Percentiles rank a stretch among this genome's conserved stretches.
These are phyloP conservation scores for Symbiodinium pilosum DNA, from an alignment of 73 alveolate genomes.

Conservation along the genomic window DNA sequence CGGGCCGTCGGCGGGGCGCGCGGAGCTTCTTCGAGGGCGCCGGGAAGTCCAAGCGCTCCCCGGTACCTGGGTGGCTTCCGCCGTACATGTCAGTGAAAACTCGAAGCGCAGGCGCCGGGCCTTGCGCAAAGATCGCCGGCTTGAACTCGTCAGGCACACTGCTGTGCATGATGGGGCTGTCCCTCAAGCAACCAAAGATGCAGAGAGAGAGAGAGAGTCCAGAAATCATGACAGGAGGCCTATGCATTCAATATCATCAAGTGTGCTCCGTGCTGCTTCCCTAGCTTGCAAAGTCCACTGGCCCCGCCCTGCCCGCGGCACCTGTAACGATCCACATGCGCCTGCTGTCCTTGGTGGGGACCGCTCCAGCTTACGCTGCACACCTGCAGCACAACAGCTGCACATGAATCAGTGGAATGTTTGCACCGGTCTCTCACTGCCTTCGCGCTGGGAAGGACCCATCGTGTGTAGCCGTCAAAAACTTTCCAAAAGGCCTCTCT, in stretches of 20 bases:
- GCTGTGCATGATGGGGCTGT: conserved; percentile 94
- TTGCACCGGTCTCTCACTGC: not conserved
- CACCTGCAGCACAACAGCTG: conserved; percentile 7
- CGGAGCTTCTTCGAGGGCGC: conserved; percentile 94
- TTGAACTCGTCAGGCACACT: conserved; percentile 92
- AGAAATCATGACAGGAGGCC: no score
- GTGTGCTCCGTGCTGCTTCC: no score
- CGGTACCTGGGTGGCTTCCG: conserved; percentile 9
- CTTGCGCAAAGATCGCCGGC: conserved; percentile 84
- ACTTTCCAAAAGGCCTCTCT: conserved; percentile 12
- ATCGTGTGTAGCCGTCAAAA: conserved; percentile 87
- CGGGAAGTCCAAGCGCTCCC: conserved; percentile 71
- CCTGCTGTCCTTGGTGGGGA: conserved; percentile 92
- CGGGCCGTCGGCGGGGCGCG: conserved; percentile 88
- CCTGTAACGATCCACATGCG: conserved; percentile 91
- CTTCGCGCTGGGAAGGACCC: conserved; percentile 94
- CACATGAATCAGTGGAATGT: no score
- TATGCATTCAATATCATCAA: no score
- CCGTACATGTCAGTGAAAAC: no score
- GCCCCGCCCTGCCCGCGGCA: no score
- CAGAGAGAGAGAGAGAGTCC: not conserved
- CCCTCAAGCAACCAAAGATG: no score
- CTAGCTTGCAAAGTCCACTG: no score
- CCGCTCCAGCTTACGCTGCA: conserved; percentile 94
- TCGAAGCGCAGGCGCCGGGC: not conserved